phyloP scores from a whole-genome alignment of 768 basidiomycete genomes.

The Leccinum longicurvipes region DNA sequence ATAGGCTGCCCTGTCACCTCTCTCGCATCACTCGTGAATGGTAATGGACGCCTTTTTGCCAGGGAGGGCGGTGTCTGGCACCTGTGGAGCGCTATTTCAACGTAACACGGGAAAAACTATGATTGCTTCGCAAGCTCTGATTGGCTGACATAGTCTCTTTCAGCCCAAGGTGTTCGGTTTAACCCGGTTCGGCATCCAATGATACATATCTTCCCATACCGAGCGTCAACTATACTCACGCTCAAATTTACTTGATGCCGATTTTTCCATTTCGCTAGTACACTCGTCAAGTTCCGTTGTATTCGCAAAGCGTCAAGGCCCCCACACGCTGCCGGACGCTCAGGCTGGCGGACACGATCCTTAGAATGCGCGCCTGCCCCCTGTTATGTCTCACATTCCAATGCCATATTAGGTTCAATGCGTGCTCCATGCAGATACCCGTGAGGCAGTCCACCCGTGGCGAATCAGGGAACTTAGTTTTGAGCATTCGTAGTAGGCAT shows the following conservation, averaged over 20 bases:
- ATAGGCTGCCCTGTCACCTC: no score
- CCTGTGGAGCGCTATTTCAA: no score
- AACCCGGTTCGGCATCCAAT: no score
- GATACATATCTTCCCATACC: no score
- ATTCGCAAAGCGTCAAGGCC: background rate
- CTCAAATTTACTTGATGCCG: background rate
- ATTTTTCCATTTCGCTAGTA: background rate
- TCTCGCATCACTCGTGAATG: background rate
- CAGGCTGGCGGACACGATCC: background rate
- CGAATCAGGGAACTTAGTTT: slow-evolving; percentile 69
- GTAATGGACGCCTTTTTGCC: background rate
- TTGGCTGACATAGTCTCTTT: no score
- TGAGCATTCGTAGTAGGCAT: slow-evolving; percentile 52
- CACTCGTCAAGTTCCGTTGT: background rate
- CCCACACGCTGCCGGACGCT: background rate
- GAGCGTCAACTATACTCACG: background rate
- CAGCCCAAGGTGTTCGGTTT: no score
- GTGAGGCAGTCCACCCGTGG: slow-evolving; percentile 76
- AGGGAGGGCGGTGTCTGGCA: background rate
- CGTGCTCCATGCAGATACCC: slow-evolving; percentile 71
- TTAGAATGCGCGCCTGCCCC: no score
- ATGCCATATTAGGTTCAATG: background rate
- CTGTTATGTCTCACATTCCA: background rate
- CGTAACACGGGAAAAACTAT: background rate
- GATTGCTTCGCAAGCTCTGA: no score